Percentiles rank a stretch among this genome's conserved stretches.
Evolutionary conservation across 306 rosid genomes (phyloP).

Genomic region (Vigna unguiculata): DNA sequence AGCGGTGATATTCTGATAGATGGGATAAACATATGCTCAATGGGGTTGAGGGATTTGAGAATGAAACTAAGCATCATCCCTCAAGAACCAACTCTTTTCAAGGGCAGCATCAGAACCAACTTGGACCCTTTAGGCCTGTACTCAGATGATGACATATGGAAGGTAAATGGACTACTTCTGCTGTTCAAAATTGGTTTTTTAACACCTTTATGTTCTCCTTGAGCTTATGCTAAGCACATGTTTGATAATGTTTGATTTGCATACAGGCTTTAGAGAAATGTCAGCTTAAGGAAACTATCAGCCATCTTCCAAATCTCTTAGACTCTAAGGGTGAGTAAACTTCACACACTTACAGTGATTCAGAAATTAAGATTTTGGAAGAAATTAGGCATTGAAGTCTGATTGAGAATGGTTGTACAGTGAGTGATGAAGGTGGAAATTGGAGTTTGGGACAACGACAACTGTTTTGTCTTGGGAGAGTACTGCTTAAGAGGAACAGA

Average conservation of each 20-base stretch:
- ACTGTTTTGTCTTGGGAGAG: slow-evolving; percentile 85
- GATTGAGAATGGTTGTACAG: slow-evolving; percentile 44
- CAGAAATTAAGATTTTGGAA: no score
- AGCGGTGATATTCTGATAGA: slow-evolving; percentile 66
- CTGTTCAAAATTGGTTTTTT: not conserved
- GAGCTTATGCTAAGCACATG: not conserved
- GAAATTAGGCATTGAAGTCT: not conserved
- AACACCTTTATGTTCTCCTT: not conserved
- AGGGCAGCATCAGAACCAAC: slow-evolving; percentile 76
- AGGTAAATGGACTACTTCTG: slow-evolving; percentile 50
- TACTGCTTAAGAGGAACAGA: slow-evolving; percentile 69
- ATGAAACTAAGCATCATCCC: slow-evolving; percentile 82
- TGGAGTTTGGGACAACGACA: slow-evolving; percentile 90
- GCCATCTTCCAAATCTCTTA: slow-evolving; percentile 62
- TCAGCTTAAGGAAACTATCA: slow-evolving; percentile 70
- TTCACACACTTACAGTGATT: not conserved
- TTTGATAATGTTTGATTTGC: slow-evolving; percentile 26
- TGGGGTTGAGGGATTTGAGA: slow-evolving; percentile 81
- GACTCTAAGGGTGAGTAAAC: slow-evolving; percentile 70
- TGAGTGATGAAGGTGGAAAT: slow-evolving; percentile 88
- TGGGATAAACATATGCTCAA: slow-evolving; percentile 68
- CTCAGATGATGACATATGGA: slow-evolving; percentile 80
- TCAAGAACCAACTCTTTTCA: slow-evolving; percentile 87
- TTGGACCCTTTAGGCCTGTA: slow-evolving; percentile 70
- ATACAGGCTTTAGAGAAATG: slow-evolving; percentile 79